A percentile compares a stretch with the other conserved stretches of the same genome.
phyloP scores from a whole-genome alignment of 148 eudicot genomes.

The Diospyros kaki region DNA sequence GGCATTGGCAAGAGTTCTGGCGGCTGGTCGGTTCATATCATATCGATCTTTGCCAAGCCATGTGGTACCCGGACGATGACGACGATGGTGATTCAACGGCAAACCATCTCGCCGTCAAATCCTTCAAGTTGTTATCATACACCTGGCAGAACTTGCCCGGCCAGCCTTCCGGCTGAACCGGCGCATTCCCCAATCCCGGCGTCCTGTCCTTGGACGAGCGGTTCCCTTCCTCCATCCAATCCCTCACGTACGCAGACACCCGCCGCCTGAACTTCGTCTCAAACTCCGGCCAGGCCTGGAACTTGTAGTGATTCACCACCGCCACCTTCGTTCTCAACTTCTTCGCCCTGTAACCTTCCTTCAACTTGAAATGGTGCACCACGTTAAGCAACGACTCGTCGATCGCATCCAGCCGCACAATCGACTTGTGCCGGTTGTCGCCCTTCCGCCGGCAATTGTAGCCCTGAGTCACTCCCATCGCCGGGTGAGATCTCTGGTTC shows the following conservation, averaged over 20 bases:
- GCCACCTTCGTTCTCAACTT: constrained; percentile 18
- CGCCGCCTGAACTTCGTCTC: constrained; percentile 64
- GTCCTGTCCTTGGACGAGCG: constrained; percentile 57
- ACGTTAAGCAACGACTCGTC: constrained; percentile 58
- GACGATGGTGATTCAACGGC: constrained; percentile 12
- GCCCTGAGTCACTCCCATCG: constrained; percentile 63
- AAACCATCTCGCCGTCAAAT: constrained; percentile 51
- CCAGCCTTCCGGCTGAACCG: constrained; percentile 67
- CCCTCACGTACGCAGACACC: constrained; percentile 77
- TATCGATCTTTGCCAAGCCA: constrained; percentile 58
- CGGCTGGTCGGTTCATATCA: neutral
- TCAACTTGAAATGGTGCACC: constrained; percentile 64
- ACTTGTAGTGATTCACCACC: constrained; percentile 77
- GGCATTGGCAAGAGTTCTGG: no score
- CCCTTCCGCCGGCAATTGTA: constrained; percentile 49
- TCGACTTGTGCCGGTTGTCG: constrained; percentile 67
- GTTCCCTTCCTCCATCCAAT: constrained; percentile 54
- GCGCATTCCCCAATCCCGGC: constrained; percentile 59
- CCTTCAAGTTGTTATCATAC: constrained; percentile 43
- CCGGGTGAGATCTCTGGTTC: constrained; percentile 42
- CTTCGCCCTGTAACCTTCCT: constrained; percentile 29
- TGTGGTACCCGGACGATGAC: constrained; percentile 5
- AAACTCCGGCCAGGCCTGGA: constrained; percentile 86
- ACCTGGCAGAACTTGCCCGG: constrained; percentile 61
- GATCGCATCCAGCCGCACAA: constrained; percentile 42